phyloP scores from a whole-genome alignment of 2,329 filamentous ascomycete species.

The Penicillium italicum region DNA sequence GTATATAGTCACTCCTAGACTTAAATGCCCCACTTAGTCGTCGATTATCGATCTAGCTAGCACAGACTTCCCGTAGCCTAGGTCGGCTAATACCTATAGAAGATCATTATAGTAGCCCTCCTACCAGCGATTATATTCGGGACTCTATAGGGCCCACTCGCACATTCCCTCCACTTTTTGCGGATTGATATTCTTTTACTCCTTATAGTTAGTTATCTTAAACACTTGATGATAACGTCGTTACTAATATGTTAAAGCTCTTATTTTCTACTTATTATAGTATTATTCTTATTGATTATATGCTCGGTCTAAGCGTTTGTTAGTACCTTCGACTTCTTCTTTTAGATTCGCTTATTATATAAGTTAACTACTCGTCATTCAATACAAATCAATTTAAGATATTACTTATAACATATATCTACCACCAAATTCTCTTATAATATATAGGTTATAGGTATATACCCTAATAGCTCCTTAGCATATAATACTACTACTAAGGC shows the following conservation, averaged over 20 bases:
- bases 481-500: too few species aligned
- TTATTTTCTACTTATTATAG: not conserved
- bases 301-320: not conserved
- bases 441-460: too few species aligned
- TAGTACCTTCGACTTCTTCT: too few species aligned
- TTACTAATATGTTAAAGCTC: slow-evolving; percentile 6
- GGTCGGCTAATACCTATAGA: slow-evolving; percentile 42
- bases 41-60: slow-evolving; percentile 37
- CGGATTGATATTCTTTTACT: slow-evolving; percentile 33
- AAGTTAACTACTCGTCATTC: too few species aligned
- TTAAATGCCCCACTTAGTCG: too few species aligned
- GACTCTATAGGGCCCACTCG: slow-evolving; percentile 32
- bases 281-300: slow-evolving; percentile 7
- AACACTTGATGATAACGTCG: slow-evolving; percentile 26
- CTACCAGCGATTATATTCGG: slow-evolving; percentile 27
- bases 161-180: slow-evolving; percentile 30
- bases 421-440: too few species aligned
- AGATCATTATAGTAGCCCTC: slow-evolving; percentile 22
- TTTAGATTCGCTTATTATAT: too few species aligned
- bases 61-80: slow-evolving; percentile 44
- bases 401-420: too few species aligned
- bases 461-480: too few species aligned
- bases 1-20: slow-evolving; percentile 23
- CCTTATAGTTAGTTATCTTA: slow-evolving; percentile 27
- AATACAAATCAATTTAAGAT: too few species aligned